These are phyloP conservation scores for Terana coerulea DNA, from an alignment of 768 basidiomycete species.

Conservation along the genomic window DNA sequence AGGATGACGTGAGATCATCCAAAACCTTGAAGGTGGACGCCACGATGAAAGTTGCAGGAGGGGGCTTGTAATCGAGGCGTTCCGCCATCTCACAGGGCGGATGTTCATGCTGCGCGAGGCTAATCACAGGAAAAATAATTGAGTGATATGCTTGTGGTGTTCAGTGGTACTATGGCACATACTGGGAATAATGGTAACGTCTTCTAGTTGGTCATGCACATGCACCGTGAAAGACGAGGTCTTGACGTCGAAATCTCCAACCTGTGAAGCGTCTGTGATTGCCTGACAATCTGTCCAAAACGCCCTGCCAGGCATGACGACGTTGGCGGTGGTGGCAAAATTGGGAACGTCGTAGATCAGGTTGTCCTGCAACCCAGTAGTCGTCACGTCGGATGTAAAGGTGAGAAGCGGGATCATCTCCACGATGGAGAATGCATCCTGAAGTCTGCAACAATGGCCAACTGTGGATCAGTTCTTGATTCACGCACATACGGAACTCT, in stretches of 20 bases:
- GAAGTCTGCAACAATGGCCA: neutral
- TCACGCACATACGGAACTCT: too few relatives aligned
- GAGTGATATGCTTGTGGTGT: neutral
- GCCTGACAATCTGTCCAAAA: neutral
- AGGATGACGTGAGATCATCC: neutral
- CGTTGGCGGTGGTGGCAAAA: neutral
- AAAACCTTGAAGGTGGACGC: neutral
- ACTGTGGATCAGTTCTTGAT: too few relatives aligned
- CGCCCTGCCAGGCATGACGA: neutral
- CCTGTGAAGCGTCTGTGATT: neutral
- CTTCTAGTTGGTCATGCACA: neutral
- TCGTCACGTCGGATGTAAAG: neutral
- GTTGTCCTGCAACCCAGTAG: neutral
- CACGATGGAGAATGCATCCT: constrained; percentile 1
- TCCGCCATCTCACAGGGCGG: neutral
- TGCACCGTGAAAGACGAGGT: neutral
- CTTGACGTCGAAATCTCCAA: neutral
- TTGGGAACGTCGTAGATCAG: neutral
- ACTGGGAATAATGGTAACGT: neutral
- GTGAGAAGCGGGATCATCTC: neutral
- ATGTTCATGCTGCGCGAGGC: neutral
- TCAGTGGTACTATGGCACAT: neutral
- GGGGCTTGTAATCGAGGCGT: neutral
- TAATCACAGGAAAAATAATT: neutral
- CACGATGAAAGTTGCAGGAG: neutral